Evolutionary conservation across 179 eudicot species (phyloP), one percentile per base, ranked within the genome.

Genomic region (Spergularia azorica): DNA sequence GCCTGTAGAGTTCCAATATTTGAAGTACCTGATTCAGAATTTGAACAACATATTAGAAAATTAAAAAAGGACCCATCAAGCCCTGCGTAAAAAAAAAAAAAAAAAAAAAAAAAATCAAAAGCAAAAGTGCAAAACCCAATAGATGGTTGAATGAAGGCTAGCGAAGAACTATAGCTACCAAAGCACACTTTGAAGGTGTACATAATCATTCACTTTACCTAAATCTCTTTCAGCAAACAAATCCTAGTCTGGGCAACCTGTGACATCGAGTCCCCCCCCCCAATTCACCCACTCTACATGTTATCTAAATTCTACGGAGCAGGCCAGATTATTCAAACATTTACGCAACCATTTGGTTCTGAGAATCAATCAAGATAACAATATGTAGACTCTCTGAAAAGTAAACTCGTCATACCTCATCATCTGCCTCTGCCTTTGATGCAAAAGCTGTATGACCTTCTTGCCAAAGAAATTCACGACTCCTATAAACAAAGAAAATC

Each of bases 401-500:
- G 66, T 64, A 3, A 51, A 50, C 36, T 39, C 26, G 32, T 20
- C 78, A 74, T 87, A 95, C 99, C 98, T 96, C 99, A 20, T 80
- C 74, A 83, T 94, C 99, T 57, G 99, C 98, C 79, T 96, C 99
- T 76, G 78, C 90, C 87, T 91, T 90, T 20, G 99, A 89, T 73
- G 99, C 97, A 85, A 91, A 91, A 59, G 99, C 99, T 9, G 99
- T 96, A 72, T 96, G 99, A 10, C 99, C 99, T 86, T 96, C 99
- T 82, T 96, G 99, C 99, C 99, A 96, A 62, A 94, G 96, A 81
- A 93, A 96, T 80, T 96, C 99, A 63, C 99, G 94, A 72, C 99
- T 96, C 99, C 99, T 95, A 80, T 68, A 83, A 58, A 63, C 72
- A 79, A 39, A 82, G 41, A 52, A 17, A 64, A 70, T 61, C 41